Conservation (phyloP, 495 filamentous ascomycete species). For the Hypoxylon crocopeplum region DNA sequence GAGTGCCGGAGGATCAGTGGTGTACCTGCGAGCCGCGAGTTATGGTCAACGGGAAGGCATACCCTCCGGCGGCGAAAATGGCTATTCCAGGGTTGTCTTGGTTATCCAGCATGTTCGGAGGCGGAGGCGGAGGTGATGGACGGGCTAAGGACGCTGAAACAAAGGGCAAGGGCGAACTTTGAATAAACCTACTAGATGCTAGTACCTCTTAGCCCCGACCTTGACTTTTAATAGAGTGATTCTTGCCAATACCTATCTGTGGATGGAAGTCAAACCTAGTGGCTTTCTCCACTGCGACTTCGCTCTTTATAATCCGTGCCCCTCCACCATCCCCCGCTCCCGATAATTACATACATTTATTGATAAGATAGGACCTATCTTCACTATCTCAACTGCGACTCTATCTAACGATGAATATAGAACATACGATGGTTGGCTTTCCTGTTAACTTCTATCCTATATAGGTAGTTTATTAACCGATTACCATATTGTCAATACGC, state of each 20-base stretch:
- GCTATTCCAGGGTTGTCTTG: slow-evolving; percentile 35
- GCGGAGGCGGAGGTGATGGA: slow-evolving; percentile 23
- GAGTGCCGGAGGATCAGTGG: slow-evolving; percentile 60
- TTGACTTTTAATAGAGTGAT: too few species aligned
- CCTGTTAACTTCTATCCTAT: too few species aligned
- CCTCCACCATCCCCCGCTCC: slow-evolving; percentile 4
- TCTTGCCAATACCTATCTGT: too few species aligned
- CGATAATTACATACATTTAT: slow-evolving; percentile 6
- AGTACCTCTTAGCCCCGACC: too few species aligned
- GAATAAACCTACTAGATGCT: slow-evolving; percentile 9
- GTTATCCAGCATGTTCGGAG: slow-evolving; percentile 34
- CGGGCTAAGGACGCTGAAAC: slow-evolving; percentile 6
- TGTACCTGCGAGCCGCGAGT: slow-evolving; percentile 68
- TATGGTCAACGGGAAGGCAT: slow-evolving; percentile 63
- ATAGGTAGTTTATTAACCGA: too few species aligned
- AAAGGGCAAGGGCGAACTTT: slow-evolving; percentile 34
- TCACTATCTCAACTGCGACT: background rate
- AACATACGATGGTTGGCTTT: background rate
- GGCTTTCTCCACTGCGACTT: slow-evolving; percentile 8
- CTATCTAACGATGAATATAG: background rate
- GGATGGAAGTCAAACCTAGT: too few species aligned
- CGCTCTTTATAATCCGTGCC: slow-evolving; percentile 17
- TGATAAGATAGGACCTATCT: slow-evolving; percentile 7
- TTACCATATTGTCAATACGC: too few species aligned
- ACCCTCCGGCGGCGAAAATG: slow-evolving; percentile 64